Evolutionary conservation across 352 stramenopile genomes (phyloP), one percentile per base, ranked within the genome.

Genomic region (Pythium biforme): DNA sequence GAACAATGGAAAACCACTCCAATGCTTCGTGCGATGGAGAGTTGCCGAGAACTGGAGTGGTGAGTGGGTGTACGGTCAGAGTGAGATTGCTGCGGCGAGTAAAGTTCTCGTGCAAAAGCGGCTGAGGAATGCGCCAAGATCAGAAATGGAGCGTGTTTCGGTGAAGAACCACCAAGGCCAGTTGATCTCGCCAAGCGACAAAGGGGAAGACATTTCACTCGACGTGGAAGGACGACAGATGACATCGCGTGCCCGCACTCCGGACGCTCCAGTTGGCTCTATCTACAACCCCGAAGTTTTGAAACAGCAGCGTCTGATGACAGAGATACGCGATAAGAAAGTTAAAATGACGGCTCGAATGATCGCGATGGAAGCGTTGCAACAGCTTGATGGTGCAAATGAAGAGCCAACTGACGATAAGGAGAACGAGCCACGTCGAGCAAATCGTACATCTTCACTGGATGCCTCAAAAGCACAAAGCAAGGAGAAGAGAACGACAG

Each of bases 11-110:
- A 66, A 84, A 26, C 46, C 60, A 8, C 66, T 86, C 0, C 56
- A 65, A 6, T 53, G 66, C 4, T 20, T 55, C 26, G 56, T 81
- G 25, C 59, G 74, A 34, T 89, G 80, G 80, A 64, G 56, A 40
- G 70, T 89, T 33, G 75, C 66, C 5, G 74, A 72, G 20, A 85
- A 80, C 14, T 89, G 80, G 77, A 83, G 77, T 41, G 80, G 80
- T 9, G 77, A 88, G 49, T 89, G 80, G 80, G 53, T 86, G 10
- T 88, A 82, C 31, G 64, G 74, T 8, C 80, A 89, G 48, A 34
- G 55, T 12, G 62, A 50, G n/a, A 66, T 85, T 15, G 39, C 57
- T 4, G 52, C 60, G 19, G 60, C 66, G 25, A 75, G 67, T 27
- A 89, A 88, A 53, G 29, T 53, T 1, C 31, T 59, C 15, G 59